Conservation (phyloP, 2,329 filamentous ascomycete genomes). For the Monascus ruber region DNA sequence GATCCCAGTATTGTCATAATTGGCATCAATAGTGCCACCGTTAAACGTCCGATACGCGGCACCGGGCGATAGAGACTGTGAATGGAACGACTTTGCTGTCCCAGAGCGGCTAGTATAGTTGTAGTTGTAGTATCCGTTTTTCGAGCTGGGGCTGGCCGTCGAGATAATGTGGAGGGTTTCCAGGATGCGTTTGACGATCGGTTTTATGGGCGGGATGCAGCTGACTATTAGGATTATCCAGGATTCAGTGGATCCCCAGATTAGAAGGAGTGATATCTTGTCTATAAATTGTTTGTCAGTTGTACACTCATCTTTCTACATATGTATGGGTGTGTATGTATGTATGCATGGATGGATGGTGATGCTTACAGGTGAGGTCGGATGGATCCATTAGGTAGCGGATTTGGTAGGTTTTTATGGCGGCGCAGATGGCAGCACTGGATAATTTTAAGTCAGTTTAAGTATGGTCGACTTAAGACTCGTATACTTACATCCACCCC, state of each 20-base stretch:
- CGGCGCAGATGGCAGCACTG: slow-evolving; percentile 9
- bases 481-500: slow-evolving; percentile 18
- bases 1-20: too few relatives aligned
- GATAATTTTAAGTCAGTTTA: neutral
- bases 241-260: slow-evolving; percentile 10
- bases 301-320: too few relatives aligned
- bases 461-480: neutral
- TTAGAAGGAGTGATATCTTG: slow-evolving; percentile 6
- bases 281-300: slow-evolving; percentile 1
- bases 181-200: neutral
- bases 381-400: slow-evolving; percentile 5
- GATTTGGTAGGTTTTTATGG: slow-evolving; percentile 9
- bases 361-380: slow-evolving; percentile 7
- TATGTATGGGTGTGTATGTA: neutral
- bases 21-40: too few relatives aligned
- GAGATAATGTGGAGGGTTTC: too few relatives aligned
- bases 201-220: slow-evolving; percentile 9
- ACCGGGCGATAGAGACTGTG: too few relatives aligned
- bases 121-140: too few relatives aligned
- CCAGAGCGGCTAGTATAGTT: too few relatives aligned
- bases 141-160: too few relatives aligned
- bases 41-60: too few relatives aligned
- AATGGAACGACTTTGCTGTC: too few relatives aligned
- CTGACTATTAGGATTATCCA: slow-evolving; percentile 12
- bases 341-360: neutral